Evolutionary conservation across 202 grass and related monocot genomes (phyloP).

Genomic region (Musa balbisiana): DNA sequence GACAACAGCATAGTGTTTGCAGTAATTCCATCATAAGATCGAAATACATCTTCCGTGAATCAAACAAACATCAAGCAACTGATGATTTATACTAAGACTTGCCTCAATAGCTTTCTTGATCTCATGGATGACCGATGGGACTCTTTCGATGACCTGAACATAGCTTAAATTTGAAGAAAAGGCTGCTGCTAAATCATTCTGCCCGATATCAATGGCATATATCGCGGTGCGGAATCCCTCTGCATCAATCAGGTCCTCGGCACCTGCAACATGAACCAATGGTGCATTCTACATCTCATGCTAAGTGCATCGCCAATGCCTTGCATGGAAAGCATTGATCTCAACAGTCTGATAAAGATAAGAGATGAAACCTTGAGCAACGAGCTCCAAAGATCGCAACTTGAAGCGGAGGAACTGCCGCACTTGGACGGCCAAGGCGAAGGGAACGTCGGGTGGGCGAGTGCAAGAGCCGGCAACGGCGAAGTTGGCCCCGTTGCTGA

Average conservation of each 20-base stretch:
- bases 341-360: not conserved
- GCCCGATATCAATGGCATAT: conserved; percentile 80
- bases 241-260: conserved; percentile 26
- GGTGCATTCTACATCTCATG: not conserved
- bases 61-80: too few species aligned
- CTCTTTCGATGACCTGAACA: conserved; percentile 36
- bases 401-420: conserved; percentile 74
- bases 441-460: conserved; percentile 34
- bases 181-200: conserved; percentile 59
- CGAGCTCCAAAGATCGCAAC: conserved; percentile 47
- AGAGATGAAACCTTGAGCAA: conserved; percentile 42
- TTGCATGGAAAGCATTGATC: not conserved
- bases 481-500: conserved; percentile 74
- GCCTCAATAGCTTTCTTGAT: conserved; percentile 66
- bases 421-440: conserved; percentile 64
- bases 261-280: conserved; percentile 22
- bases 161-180: conserved; percentile 34
- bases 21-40: not conserved
- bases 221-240: conserved; percentile 45
- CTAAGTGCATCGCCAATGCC: not conserved
- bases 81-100: conserved; percentile 1
- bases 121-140: conserved; percentile 46
- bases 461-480: conserved; percentile 64
- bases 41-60: not conserved
- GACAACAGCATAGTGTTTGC: not conserved